Conservation (phyloP, 208 protist genomes). For the Leishmania lainsoni region DNA sequence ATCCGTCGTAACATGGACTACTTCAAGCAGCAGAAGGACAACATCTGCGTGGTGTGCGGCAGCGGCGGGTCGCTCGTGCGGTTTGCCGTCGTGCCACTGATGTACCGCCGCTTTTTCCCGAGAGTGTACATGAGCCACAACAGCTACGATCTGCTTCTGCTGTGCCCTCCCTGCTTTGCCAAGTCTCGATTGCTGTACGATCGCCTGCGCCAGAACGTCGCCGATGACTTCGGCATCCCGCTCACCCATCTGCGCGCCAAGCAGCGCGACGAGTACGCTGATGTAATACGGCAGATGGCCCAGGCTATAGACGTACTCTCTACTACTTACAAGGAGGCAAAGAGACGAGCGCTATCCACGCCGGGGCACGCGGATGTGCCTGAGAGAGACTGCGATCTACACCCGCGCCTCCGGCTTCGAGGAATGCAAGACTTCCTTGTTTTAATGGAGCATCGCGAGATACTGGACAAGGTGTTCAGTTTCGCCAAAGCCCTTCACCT, state of each 20-base stretch:
- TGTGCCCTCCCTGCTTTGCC: conserved; percentile 63
- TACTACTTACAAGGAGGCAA: conserved; percentile 6
- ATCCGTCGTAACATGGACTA: conserved; percentile 69
- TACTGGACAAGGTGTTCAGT: conserved; percentile 44
- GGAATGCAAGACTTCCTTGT: conserved; percentile 42
- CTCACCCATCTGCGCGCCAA: conserved; percentile 29
- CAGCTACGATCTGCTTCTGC: conserved; percentile 68
- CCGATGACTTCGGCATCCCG: conserved; percentile 54
- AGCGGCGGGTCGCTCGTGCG: conserved; percentile 40
- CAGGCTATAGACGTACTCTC: background rate
- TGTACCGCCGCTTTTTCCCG: conserved; percentile 70
- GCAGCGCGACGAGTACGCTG: conserved; percentile 14
- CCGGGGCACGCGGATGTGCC: background rate
- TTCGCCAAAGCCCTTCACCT: conserved; percentile 54
- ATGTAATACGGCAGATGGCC: background rate
- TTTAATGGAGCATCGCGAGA: conserved; percentile 39
- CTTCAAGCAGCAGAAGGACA: conserved; percentile 61
- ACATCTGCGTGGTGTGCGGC: conserved; percentile 64
- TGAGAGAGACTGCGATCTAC: conserved; percentile 26
- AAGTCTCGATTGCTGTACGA: conserved; percentile 39
- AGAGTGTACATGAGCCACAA: conserved; percentile 81
- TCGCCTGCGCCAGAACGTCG: conserved; percentile 27
- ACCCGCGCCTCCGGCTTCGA: conserved; percentile 22
- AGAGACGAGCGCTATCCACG: background rate
- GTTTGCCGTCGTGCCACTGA: conserved; percentile 62